A percentile compares a stretch with the other conserved stretches of the same genome.
Evolutionary conservation across 2,329 filamentous ascomycete species (phyloP).

Genomic region (Neocucurbitaria cava): DNA sequence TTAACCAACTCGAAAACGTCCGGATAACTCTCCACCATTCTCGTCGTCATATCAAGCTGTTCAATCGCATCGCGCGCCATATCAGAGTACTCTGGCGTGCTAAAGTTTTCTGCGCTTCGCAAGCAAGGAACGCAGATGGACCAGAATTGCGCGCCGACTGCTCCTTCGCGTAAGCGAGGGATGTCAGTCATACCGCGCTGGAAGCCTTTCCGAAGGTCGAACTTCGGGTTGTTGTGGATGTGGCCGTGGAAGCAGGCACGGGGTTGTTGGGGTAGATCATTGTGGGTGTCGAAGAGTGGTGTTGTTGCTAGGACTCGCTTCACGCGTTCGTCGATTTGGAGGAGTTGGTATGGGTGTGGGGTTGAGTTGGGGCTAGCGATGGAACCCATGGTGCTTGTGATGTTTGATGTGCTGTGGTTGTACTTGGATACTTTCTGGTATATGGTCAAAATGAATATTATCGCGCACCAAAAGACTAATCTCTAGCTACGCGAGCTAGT

Average conservation of each 20-base stretch:
- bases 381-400: too few species aligned
- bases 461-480: too few species aligned
- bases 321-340: too few species aligned
- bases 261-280: neutral
- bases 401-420: too few species aligned
- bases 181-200: slow-evolving; percentile 61
- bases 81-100: slow-evolving; percentile 41
- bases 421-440: too few species aligned
- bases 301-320: too few species aligned
- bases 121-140: slow-evolving; percentile 77
- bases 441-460: too few species aligned
- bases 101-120: neutral
- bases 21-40: slow-evolving; percentile 68
- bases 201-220: slow-evolving; percentile 60
- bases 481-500: too few species aligned
- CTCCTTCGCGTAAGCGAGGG: slow-evolving; percentile 71
- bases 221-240: slow-evolving; percentile 33
- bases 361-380: too few species aligned
- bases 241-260: neutral
- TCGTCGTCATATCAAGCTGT: slow-evolving; percentile 73
- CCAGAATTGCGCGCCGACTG: slow-evolving; percentile 86
- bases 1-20: slow-evolving; percentile 55
- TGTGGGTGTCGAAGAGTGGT: neutral
- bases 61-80: slow-evolving; percentile 68
- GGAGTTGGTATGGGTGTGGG: too few species aligned